Evolutionary conservation across 805 yeast genomes (phyloP).

Genomic region (Ogataea zsoltii): DNA sequence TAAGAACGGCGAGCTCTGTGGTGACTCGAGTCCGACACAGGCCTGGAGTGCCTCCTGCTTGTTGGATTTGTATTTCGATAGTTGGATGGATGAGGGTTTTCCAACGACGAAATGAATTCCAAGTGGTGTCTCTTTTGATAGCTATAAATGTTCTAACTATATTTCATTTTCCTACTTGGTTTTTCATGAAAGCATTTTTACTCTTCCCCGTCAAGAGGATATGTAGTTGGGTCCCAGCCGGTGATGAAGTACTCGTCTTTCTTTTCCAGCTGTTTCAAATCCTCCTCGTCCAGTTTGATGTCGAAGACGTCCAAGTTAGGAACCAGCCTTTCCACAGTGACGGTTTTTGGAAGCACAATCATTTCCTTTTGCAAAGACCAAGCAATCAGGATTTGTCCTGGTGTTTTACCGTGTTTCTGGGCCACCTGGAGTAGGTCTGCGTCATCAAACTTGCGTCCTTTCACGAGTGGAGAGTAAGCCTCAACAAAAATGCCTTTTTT

Average conservation of each 20-base stretch:
- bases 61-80: slow-evolving; percentile 74
- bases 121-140: no score
- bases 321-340: slow-evolving; percentile 36
- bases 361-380: slow-evolving; percentile 71
- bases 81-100: slow-evolving; percentile 39
- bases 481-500: slow-evolving; percentile 50
- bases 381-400: slow-evolving; percentile 62
- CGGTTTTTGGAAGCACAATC: slow-evolving; percentile 41
- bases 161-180: neutral
- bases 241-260: slow-evolving; percentile 17
- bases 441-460: slow-evolving; percentile 48
- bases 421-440: slow-evolving; percentile 45
- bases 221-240: slow-evolving; percentile 26
- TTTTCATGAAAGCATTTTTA: no score
- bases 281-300: slow-evolving; percentile 41
- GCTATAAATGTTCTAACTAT: no score
- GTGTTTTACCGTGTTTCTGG: slow-evolving; percentile 45
- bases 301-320: slow-evolving; percentile 44
- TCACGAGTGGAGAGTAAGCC: slow-evolving; percentile 68
- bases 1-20: slow-evolving; percentile 77
- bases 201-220: slow-evolving; percentile 20
- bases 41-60: slow-evolving; percentile 95
- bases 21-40: slow-evolving; percentile 91
- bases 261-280: slow-evolving; percentile 36
- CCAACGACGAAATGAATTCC: neutral